Evolutionary conservation across 768 basidiomycete species (phyloP), one percentile per base, ranked within the genome.

Genomic region (Boletus coccyginus): DNA sequence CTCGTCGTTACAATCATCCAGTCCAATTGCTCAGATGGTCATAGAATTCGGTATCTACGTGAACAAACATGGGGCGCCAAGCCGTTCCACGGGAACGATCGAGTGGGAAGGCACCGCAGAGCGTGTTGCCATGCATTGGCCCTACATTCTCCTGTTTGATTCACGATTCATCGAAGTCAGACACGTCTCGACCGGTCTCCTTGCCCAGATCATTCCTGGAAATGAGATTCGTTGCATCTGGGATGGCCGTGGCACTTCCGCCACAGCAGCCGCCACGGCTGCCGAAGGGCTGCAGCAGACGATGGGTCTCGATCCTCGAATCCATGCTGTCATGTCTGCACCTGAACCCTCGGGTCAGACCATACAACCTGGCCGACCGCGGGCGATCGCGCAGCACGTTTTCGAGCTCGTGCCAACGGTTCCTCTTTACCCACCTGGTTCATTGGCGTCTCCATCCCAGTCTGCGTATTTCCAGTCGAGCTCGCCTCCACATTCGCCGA

Each of bases 61-160:
- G 31, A 86, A 95, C 71, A 86, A 91, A 38, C 91, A 94, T 56
- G 95, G 95, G n/a, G 85, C 88, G 53, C 91, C 92, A 1, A 90
- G 85, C 62, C 84, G 92, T 32, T 63, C 74, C 7, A 75, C 81
- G 17, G 81, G 83, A 19, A 85, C 86, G 6, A 88, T 97, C 53
- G 95, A 98, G 70, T 98, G 94, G 93, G 95, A 98, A 70, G 92
- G 94, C 17, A 88, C 83, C 0, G 92, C 92, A 0, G 92, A 94
- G 61, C 86, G 85, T 33, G 92, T 92, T 24, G 92, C 93, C 2
- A 86, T 92, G 75, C 94, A 95, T 67, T 83, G 87, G 44, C 94
- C 94, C 1, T 94, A 94, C 65, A 77, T 98, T 46, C 78, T 95
- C 42, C 82, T 94, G 46, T 92, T 96, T 68, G 92, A 95, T 68